A percentile compares a stretch with the other conserved stretches of the same genome.
These are phyloP conservation scores for Mycena capillaripes DNA, from an alignment of 768 basidiomycete genomes.

Conservation along the genomic window DNA sequence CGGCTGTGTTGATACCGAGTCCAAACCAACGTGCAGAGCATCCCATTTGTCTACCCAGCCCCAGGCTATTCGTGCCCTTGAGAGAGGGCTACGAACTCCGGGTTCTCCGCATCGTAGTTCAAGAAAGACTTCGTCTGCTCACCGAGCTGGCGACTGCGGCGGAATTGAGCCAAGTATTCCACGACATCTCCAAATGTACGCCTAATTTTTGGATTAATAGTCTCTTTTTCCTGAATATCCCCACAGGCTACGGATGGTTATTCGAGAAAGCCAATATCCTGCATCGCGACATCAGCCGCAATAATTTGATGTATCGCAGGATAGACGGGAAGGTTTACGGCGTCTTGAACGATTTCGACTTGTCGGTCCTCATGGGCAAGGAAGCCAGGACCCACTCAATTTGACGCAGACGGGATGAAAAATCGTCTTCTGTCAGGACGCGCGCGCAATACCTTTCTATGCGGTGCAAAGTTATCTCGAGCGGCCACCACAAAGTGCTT, in stretches of 20 bases:
- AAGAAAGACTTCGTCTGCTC: slow-evolving; percentile 18
- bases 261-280: slow-evolving; percentile 30
- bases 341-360: slow-evolving; percentile 42
- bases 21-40: too few relatives aligned
- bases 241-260: slow-evolving; percentile 28
- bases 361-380: slow-evolving; percentile 7
- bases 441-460: too few relatives aligned
- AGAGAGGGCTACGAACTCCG: slow-evolving; percentile 2
- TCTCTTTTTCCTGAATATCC: not conserved
- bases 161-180: slow-evolving; percentile 12
- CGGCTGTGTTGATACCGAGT: too few relatives aligned
- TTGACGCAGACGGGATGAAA: too few relatives aligned
- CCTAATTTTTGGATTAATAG: not conserved
- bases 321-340: slow-evolving; percentile 40
- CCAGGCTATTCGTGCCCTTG: too few relatives aligned
- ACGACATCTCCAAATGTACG: slow-evolving; percentile 21
- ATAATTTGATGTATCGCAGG: slow-evolving; percentile 42
- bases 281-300: slow-evolving; percentile 42
- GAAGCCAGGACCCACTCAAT: too few relatives aligned
- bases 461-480: too few relatives aligned
- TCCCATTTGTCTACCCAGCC: too few relatives aligned
- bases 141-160: slow-evolving; percentile 38
- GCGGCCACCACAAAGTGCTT: too few relatives aligned
- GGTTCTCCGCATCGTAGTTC: slow-evolving; percentile 11
- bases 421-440: too few relatives aligned